Evolutionary conservation across 2,329 filamentous ascomycete genomes (phyloP).

Genomic region (Botrytis porri): DNA sequence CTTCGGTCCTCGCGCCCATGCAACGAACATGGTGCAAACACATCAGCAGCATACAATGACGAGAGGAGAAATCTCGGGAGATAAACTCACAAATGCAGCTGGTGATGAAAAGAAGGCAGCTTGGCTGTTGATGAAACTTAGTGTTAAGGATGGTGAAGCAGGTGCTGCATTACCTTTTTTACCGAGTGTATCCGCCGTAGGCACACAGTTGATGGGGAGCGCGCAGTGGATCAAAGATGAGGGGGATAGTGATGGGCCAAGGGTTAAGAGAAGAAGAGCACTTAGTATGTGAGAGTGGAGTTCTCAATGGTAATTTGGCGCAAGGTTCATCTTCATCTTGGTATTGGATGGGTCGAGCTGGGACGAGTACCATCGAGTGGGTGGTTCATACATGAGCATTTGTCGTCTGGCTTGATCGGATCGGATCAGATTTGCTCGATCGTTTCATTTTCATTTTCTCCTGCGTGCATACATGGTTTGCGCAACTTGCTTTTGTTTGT

Average conservation of each 20-base stretch:
- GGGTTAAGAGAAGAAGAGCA: constrained; percentile 44
- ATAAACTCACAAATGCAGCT: constrained; percentile 2
- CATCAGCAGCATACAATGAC: background rate
- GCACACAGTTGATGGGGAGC: background rate
- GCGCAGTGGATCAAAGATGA: constrained; percentile 16
- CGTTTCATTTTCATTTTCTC: background rate
- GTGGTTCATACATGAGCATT: background rate
- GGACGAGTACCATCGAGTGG: background rate
- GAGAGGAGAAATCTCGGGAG: background rate
- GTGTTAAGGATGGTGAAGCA: constrained; percentile 40
- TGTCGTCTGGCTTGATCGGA: background rate
- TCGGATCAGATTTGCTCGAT: background rate
- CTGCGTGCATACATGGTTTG: constrained; percentile 9
- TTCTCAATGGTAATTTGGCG: background rate
- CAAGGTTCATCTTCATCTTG: background rate
- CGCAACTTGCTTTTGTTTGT: background rate
- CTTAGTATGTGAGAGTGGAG: constrained; percentile 37
- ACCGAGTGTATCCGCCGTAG: background rate
- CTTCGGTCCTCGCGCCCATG: too few species aligned
- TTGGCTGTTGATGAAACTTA: constrained; percentile 48
- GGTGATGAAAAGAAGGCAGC: constrained; percentile 47
- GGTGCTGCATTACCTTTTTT: background rate
- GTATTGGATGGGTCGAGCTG: background rate
- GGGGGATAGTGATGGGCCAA: constrained; percentile 28
- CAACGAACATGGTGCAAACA: background rate